Evolutionary conservation across 805 yeast species (phyloP).

Genomic region (Metschnikowia henanensis): DNA sequence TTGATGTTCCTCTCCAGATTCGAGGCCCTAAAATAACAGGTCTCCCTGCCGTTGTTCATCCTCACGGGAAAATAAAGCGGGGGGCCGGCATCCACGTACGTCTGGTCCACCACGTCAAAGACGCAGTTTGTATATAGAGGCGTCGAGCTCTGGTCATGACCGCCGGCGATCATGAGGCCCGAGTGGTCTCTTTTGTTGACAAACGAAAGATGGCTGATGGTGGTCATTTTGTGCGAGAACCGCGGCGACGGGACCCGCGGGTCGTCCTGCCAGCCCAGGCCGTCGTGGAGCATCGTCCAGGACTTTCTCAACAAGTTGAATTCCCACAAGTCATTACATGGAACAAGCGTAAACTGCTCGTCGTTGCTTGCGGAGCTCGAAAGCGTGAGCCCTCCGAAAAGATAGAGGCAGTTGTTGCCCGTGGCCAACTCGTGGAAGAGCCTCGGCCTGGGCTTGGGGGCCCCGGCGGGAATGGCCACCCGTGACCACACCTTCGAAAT

Average conservation of each 20-base stretch:
- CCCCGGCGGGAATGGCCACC: slow-evolving; percentile 24
- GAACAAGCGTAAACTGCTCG: slow-evolving; percentile 32
- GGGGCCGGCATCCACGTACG: slow-evolving; percentile 26
- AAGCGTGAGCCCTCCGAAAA: slow-evolving; percentile 35
- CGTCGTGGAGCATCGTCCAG: slow-evolving; percentile 56
- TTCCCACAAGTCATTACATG: slow-evolving; percentile 70
- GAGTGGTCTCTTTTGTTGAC: slow-evolving; percentile 40
- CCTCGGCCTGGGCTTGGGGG: slow-evolving; percentile 44
- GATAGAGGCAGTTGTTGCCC: slow-evolving; percentile 49
- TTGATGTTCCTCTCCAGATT: slow-evolving; percentile 17
- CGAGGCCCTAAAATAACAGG: slow-evolving; percentile 5
- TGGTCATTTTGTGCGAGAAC: slow-evolving; percentile 53
- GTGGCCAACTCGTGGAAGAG: slow-evolving; percentile 60
- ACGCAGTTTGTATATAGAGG: slow-evolving; percentile 35
- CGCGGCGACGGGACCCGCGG: slow-evolving; percentile 37
- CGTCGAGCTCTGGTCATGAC: slow-evolving; percentile 39
- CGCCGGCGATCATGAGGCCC: slow-evolving; percentile 57
- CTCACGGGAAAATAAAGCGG: slow-evolving; percentile 13
- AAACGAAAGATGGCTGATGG: slow-evolving; percentile 37
- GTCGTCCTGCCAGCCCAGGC: slow-evolving; percentile 23
- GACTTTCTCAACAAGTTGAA: slow-evolving; percentile 50
- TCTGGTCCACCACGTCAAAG: slow-evolving; percentile 46
- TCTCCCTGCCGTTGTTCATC: not conserved
- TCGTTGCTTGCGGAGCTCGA: too few relatives aligned
- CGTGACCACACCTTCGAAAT: slow-evolving; percentile 60